Base-by-base conservation (phyloP, 2,329 filamentous ascomycete genomes). In the Fusarium sp. region DNA sequence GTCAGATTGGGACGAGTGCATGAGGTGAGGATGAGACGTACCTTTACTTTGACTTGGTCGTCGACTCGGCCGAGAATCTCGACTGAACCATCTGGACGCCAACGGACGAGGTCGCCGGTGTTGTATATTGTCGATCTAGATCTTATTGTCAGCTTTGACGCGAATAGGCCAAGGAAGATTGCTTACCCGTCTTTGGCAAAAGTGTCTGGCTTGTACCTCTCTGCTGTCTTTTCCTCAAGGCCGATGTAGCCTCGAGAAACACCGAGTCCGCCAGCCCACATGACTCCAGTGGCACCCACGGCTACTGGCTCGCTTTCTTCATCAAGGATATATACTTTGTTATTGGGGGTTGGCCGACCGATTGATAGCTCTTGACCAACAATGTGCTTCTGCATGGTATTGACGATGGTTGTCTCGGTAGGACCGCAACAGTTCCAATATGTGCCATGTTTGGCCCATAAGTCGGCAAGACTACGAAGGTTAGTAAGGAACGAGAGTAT, bases 31-130 rank as follows among this genome's bases (percentile, higher is more conserved):
- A 46, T 26, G 22, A 26, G 20, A 62, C 69, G 50, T 74, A 83
- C 82, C 77, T 88, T 87, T 72, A 90, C 83, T 76, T 90, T 90
- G 62, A 90, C 85, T 72, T 90, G 88, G 63, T 89, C 87, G 68
- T 90, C 88, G n/a, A 81, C 81, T 36, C 87, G 83, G 5, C 88
- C 87, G 34, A 88, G 81, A 22, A 85, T 86, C 43, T 87, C 81
- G 38, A 90, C 79, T 26, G 81, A 82, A 13, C 88, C 87, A 69
- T 87, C 83, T 3, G 79, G 73, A 38, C 81, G 80, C 87, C 87
- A 89, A 14, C 81, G 80, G 18, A 84, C 86, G 22, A 90, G 80
- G 68, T 90, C 88, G 8, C 87, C 88, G 3, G 88, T 90, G 70
- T 87, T 87, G 77, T 87, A 90, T 84, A 89, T 88, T 8, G 6